Evolutionary conservation across 2,329 filamentous ascomycete genomes (phyloP).

Genomic region (Chalara sp.): DNA sequence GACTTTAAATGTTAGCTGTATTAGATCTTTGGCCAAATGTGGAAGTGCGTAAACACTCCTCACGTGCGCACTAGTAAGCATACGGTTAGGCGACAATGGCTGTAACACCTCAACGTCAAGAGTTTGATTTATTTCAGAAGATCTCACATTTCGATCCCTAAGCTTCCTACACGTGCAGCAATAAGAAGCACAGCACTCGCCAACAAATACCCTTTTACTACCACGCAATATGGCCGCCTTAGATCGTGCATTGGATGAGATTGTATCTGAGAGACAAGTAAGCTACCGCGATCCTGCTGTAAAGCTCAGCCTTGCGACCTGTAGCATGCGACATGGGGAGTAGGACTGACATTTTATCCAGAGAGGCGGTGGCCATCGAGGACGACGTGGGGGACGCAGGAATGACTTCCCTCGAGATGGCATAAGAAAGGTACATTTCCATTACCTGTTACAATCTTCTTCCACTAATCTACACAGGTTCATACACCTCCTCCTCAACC

Average conservation of each 20-base stretch:
- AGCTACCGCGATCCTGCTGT: constrained; percentile 13
- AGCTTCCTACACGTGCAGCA: too few species aligned
- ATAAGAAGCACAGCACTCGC: too few species aligned
- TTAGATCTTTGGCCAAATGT: too few species aligned
- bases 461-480: constrained; percentile 21
- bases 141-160: too few species aligned
- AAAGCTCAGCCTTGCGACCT: constrained; percentile 20
- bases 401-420: constrained; percentile 66
- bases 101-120: too few species aligned
- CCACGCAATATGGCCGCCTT: constrained; percentile 21
- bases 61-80: too few species aligned
- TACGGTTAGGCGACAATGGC: too few species aligned
- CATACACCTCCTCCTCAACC: constrained; percentile 30
- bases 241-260: constrained; percentile 60
- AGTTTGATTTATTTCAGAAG: too few species aligned
- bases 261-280: constrained; percentile 55
- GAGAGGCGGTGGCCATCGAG: constrained; percentile 24
- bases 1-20: too few species aligned
- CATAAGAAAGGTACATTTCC: constrained; percentile 70
- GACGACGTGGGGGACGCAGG: constrained; percentile 25
- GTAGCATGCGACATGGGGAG: not conserved
- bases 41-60: too few species aligned
- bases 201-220: too few species aligned
- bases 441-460: not conserved
- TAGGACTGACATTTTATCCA: constrained; percentile 15